phyloP scores from a whole-genome alignment of 169 alveolate species.

The Plasmodium knowlesi region DNA sequence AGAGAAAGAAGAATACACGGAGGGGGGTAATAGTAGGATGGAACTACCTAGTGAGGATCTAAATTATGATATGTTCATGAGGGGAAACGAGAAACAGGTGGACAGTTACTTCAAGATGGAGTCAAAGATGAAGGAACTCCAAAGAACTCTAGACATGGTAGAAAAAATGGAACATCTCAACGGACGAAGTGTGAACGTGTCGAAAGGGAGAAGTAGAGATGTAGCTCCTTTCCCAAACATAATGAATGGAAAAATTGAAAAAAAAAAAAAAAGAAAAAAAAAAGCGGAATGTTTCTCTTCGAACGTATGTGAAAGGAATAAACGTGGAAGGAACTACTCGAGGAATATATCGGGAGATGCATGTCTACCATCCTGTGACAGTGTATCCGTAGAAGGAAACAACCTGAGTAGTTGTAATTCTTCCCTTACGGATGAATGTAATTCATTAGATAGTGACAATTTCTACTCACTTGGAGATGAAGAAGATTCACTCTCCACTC shows the following conservation, averaged over 20 bases:
- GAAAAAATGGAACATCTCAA: background rate
- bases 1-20: background rate
- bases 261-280: background rate
- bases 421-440: background rate
- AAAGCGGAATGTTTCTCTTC: background rate
- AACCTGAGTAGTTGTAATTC: background rate
- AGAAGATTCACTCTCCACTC: background rate
- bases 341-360: background rate
- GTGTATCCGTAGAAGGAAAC: background rate
- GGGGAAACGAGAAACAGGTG: background rate
- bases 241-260: background rate
- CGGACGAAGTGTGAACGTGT: background rate
- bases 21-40: background rate
- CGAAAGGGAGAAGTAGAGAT: background rate
- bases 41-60: constrained; percentile 8
- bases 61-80: constrained; percentile 43
- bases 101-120: constrained; percentile 9
- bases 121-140: constrained; percentile 7
- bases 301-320: background rate
- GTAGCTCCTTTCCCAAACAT: background rate
- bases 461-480: constrained; percentile 36
- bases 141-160: constrained; percentile 19
- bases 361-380: background rate
- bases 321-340: background rate
- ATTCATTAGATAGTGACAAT: background rate